Conservation (phyloP, 306 rosid genomes). For the Datisca glomerata region DNA sequence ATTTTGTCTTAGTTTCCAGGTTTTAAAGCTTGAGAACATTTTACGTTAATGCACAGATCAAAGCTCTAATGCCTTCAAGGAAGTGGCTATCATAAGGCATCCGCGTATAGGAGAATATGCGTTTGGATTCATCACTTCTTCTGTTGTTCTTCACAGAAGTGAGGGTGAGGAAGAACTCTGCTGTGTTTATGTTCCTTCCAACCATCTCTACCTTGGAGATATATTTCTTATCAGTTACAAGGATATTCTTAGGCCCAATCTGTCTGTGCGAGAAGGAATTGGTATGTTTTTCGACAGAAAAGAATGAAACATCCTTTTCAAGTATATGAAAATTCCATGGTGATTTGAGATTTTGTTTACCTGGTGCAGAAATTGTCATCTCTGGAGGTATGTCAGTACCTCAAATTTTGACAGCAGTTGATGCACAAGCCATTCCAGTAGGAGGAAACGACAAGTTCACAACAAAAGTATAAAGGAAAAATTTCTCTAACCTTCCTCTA, state of each 20-base stretch:
- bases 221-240: constrained; percentile 58
- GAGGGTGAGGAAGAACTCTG: constrained; percentile 83
- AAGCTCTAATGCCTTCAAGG: constrained; percentile 85
- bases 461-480: too few species aligned
- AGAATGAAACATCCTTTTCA: neutral
- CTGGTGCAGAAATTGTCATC: constrained; percentile 68
- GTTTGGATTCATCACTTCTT: constrained; percentile 88
- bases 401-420: constrained; percentile 53
- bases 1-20: constrained; percentile 8
- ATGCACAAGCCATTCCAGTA: too few species aligned
- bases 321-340: neutral
- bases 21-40: constrained; percentile 8
- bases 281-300: constrained; percentile 24
- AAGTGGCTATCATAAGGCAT: constrained; percentile 85
- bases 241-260: constrained; percentile 78
- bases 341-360: neutral
- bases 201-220: constrained; percentile 85
- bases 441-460: too few species aligned
- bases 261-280: constrained; percentile 88
- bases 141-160: constrained; percentile 76
- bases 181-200: constrained; percentile 85
- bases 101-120: constrained; percentile 95
- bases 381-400: constrained; percentile 98
- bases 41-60: constrained; percentile 66
- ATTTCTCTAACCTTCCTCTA: too few species aligned